Base-by-base conservation (phyloP, 1,139 yeast genomes). In the Candida mesenterica region DNA sequence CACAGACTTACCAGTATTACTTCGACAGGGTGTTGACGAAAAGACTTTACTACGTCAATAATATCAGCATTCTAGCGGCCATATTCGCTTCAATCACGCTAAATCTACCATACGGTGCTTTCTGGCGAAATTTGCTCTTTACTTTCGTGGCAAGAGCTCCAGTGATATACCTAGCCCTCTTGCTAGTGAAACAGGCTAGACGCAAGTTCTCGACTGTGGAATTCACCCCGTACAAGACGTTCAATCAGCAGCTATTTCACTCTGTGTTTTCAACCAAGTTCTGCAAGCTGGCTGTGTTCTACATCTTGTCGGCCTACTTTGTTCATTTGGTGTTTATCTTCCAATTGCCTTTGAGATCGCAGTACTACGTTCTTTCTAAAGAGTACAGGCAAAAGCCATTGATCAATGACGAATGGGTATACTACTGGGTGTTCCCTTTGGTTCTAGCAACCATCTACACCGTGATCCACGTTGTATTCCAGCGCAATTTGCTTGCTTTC, bases 321-420 rank as follows among this genome's bases (percentile, higher is more conserved):
- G 61, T 61, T 46, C 68, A 53, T 39, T 47, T 43, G 42, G 52
- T 65, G 42, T 66, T 51, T 42, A 42, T 61, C 13, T 49, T 51
- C 30, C 70, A 60, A 41, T 52, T 59, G 28, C 56, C 62, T 10
- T 35, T 34, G 33, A 44, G 45, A 20, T 45, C 43, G 24, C 55
- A 64, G 27, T 68, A 61, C 42, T 65, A 60, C 42, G 46, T 58
- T 48, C 42, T 72, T 58, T 51, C 76, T 48, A 60, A 74, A 54
- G 64, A 78, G 64, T 71, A 66, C 45, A 59, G 71, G 34, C 74
- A 73, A 36, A 69, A 67, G 39, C 82, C 85, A 1, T 66, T 72
- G 35, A 54, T 81, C 36, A 84, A 82, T 49, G 92, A 83, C 51
- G 68, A 72, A 39, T 77, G 75, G 63, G 69, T 81, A 4, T 82